Base-by-base conservation (phyloP, 495 filamentous ascomycete species). In the Neurospora discreta region DNA sequence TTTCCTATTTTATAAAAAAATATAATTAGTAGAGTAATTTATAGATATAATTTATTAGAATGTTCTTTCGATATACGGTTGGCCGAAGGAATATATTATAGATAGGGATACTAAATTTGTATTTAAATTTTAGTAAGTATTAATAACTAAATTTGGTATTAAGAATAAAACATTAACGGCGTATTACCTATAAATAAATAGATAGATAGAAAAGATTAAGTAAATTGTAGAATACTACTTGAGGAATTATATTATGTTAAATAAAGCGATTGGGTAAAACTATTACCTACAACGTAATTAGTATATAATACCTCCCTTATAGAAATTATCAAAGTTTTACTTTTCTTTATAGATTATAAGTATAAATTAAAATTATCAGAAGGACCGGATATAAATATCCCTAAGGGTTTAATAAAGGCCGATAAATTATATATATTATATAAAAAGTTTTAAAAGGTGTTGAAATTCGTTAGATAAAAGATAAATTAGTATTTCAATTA, bases 141-240 rank as follows among this genome's bases (percentile, higher is more conserved):
- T 6, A 38, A 38, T 39, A 39, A 9, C 38, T 9, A 39, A 39
- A 9, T 9, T 39, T 7, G 38, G 38, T 39, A 39, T 7, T 9
- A 39, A 39, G 7, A 39, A 7, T 39, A 39, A 39, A 7, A 8
- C 9, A 9, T 39, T 39, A 39, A 39, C 13, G 18, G 58, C 1
- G 2, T 15, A 39, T 3, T 65, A 60, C 23, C 39, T 4, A 3
- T 15, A 72, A 6, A 72, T 44, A n/a, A 41, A 72, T 33, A 43
- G 68, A 41, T 44, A 72, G 16, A 72, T 44, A 2, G 44, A 69
- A 46, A 58, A 60, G 16, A 58, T 42, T 11, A 72, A 72, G 7
- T n/a, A 72, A 8, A 40, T 68, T 33, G 26, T 72, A 9, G 41
- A 72, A 26, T 36, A 72, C 11, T 72, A 71, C 5, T 20, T 71